A percentile compares a stretch with the other conserved stretches of the same genome.
Conservation (phyloP, 1,139 yeast genomes). For the Candida sanyaensis region DNA sequence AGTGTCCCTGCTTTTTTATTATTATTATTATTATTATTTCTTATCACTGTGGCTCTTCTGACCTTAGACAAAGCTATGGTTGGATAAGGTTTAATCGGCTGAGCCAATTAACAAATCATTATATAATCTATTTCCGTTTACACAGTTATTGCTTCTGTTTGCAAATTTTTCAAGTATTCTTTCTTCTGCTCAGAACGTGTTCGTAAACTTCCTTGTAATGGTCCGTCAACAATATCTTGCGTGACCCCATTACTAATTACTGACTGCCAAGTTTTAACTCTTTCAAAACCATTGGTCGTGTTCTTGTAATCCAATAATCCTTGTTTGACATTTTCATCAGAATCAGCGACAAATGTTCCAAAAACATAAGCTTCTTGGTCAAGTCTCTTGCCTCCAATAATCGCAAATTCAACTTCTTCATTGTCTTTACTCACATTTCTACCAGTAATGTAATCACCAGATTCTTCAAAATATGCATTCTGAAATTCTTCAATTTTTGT, state of each 20-base stretch:
- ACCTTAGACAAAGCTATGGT: too few relatives aligned
- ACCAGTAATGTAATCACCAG: conserved; percentile 61
- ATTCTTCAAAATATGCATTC: conserved; percentile 64
- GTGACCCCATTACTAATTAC: conserved; percentile 65
- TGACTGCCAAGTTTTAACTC: conserved; percentile 66
- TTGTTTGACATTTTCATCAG: conserved; percentile 59
- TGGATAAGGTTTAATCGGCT: too few relatives aligned
- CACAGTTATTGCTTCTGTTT: background rate
- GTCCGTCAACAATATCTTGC: conserved; percentile 44
- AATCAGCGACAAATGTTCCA: conserved; percentile 85
- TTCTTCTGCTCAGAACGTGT: conserved; percentile 31
- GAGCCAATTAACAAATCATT: too few relatives aligned
- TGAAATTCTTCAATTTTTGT: conserved; percentile 45
- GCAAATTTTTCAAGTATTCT: conserved; percentile 22
- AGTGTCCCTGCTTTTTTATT: too few relatives aligned
- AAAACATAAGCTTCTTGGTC: conserved; percentile 82
- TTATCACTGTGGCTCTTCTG: too few relatives aligned
- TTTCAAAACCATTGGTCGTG: conserved; percentile 74
- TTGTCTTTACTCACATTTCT: conserved; percentile 39
- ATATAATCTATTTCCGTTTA: background rate
- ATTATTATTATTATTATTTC: too few relatives aligned
- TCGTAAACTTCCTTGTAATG: conserved; percentile 36
- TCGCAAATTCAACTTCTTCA: conserved; percentile 49
- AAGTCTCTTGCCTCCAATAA: conserved; percentile 76
- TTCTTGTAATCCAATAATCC: conserved; percentile 73